These are phyloP conservation scores for Amanita phalloides DNA, from an alignment of 768 basidiomycete species.

Conservation along the genomic window DNA sequence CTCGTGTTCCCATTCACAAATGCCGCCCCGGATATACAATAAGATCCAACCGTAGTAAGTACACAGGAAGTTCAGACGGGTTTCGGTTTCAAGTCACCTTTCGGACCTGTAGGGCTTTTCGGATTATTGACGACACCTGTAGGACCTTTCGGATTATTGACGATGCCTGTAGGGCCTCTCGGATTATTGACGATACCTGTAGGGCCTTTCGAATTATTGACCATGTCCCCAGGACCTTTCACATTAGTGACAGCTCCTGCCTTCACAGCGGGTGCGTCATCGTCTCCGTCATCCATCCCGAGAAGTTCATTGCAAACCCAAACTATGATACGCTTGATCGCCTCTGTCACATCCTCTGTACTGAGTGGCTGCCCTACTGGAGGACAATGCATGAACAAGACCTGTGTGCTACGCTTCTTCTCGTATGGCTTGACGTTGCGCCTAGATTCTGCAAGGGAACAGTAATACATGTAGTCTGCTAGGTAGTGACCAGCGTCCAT, in stretches of 20 bases:
- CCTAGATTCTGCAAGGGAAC: slow-evolving; percentile 60
- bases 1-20: too few species aligned
- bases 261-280: slow-evolving; percentile 7
- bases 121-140: too few species aligned
- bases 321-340: slow-evolving; percentile 47
- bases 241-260: slow-evolving; percentile 2
- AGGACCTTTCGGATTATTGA: background rate
- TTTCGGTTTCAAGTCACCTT: slow-evolving; percentile 4
- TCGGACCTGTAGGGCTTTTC: too few species aligned
- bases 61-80: background rate
- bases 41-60: background rate
- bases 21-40: too few species aligned
- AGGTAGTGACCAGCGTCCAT: slow-evolving; percentile 71
- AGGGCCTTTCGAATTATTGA: slow-evolving; percentile 3
- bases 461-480: slow-evolving; percentile 71
- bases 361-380: slow-evolving; percentile 54
- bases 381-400: slow-evolving; percentile 65
- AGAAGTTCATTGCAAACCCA: slow-evolving; percentile 43
- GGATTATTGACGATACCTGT: slow-evolving; percentile 2
- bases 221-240: slow-evolving; percentile 1
- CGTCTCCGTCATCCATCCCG: slow-evolving; percentile 21
- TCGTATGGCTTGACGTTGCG: slow-evolving; percentile 34
- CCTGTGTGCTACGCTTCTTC: slow-evolving; percentile 32
- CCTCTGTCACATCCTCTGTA: slow-evolving; percentile 58
- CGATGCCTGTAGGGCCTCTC: background rate